Percentiles rank a stretch among this genome's conserved stretches.
These are phyloP conservation scores for Fusarium decemcellulare DNA, from an alignment of 2,329 filamentous ascomycete genomes.

Conservation along the genomic window DNA sequence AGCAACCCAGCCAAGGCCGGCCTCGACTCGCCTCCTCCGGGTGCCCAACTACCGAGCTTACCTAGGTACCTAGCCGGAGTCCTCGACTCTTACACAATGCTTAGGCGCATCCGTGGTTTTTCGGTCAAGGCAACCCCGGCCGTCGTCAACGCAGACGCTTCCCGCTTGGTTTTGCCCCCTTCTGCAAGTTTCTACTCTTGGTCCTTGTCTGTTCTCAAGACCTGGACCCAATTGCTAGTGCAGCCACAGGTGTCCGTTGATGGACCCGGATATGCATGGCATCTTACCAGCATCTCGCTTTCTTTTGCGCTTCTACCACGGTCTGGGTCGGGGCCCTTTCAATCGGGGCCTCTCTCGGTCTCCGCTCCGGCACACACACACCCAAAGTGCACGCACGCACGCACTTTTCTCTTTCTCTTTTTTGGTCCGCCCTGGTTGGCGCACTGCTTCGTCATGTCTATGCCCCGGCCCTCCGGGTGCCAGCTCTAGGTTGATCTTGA, in stretches of 20 bases:
- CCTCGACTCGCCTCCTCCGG: slow-evolving; percentile 33
- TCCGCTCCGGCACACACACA: slow-evolving; percentile 38
- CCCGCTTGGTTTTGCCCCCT: slow-evolving; percentile 32
- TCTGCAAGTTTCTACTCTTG: slow-evolving; percentile 40
- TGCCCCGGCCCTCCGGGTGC: slow-evolving; percentile 27
- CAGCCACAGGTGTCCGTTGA: slow-evolving; percentile 49
- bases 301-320: slow-evolving; percentile 29
- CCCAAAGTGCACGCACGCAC: neutral
- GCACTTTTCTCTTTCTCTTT: slow-evolving; percentile 24
- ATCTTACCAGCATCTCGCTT: slow-evolving; percentile 47
- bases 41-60: slow-evolving; percentile 32
- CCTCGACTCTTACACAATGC: slow-evolving; percentile 31
- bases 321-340: slow-evolving; percentile 37
- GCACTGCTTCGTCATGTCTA: slow-evolving; percentile 37
- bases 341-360: slow-evolving; percentile 39
- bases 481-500: slow-evolving; percentile 27
- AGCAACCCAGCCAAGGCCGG: slow-evolving; percentile 32
- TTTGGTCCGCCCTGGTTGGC: slow-evolving; percentile 20
- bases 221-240: slow-evolving; percentile 48
- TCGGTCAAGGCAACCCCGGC: slow-evolving; percentile 21
- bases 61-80: neutral
- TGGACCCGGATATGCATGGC: slow-evolving; percentile 49
- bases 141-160: slow-evolving; percentile 36
- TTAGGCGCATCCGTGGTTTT: slow-evolving; percentile 26
- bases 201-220: slow-evolving; percentile 33